Evolutionary conservation across 306 rosid species (phyloP).

Genomic region (Vicia faba): DNA sequence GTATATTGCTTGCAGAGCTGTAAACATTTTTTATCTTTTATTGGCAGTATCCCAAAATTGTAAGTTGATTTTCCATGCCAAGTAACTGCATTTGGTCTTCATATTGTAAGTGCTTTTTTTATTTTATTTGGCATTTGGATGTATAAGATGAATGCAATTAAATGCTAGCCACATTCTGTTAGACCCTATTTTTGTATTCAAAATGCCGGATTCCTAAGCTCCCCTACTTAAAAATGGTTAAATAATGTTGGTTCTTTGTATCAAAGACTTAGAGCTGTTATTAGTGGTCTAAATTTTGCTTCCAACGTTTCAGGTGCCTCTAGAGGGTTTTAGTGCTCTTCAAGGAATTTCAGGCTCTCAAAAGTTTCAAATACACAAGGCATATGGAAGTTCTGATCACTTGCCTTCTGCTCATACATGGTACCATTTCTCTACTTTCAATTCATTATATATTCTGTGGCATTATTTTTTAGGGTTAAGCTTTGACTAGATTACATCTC

Average conservation of each 20-base stretch:
- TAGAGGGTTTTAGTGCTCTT: slow-evolving; percentile 97
- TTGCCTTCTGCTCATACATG: slow-evolving; percentile 99
- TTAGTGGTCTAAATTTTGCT: slow-evolving; percentile 30
- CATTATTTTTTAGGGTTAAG: background rate
- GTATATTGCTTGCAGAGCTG: slow-evolving; percentile 44
- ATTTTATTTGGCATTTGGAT: slow-evolving; percentile 7
- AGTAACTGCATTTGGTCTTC: background rate
- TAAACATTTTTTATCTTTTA: background rate
- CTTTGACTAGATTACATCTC: slow-evolving; percentile 15
- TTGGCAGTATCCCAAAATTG: slow-evolving; percentile 7
- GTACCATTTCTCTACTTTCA: slow-evolving; percentile 42
- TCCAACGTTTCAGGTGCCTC: slow-evolving; percentile 74
- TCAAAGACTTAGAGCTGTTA: slow-evolving; percentile 11
- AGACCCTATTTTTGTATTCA: slow-evolving; percentile 4
- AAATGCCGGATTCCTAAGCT: background rate
- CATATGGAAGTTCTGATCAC: slow-evolving; percentile 93
- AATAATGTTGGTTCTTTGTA: slow-evolving; percentile 13
- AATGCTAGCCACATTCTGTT: slow-evolving; percentile 7
- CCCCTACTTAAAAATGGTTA: slow-evolving; percentile 6
- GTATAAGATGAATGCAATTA: background rate
- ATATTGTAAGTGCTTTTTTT: background rate
- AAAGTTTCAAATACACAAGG: slow-evolving; percentile 97
- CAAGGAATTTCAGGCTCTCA: slow-evolving; percentile 99
- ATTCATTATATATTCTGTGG: background rate
- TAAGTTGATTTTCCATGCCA: slow-evolving; percentile 1